These are phyloP conservation scores for Penicillium sp. DNA, from an alignment of 2,329 filamentous ascomycete genomes.

Conservation along the genomic window DNA sequence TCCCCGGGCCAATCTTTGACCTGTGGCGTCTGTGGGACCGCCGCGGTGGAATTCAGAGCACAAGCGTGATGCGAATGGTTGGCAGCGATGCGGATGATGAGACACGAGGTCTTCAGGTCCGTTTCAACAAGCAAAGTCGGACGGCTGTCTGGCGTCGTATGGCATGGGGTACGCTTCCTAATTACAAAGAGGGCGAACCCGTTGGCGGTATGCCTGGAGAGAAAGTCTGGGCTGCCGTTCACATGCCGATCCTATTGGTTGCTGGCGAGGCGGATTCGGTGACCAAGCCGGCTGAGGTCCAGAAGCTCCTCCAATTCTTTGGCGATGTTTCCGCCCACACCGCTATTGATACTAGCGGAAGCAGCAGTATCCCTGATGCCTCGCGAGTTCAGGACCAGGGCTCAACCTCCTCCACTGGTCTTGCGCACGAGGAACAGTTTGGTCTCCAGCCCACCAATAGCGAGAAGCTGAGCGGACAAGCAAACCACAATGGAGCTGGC, in stretches of 20 bases:
- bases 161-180: slow-evolving; percentile 70
- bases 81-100: slow-evolving; percentile 43
- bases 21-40: slow-evolving; percentile 77
- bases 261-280: slow-evolving; percentile 76
- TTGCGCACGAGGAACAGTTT: slow-evolving; percentile 31
- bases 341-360: slow-evolving; percentile 27
- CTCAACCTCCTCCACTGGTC: slow-evolving; percentile 12
- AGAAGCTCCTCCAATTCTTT: slow-evolving; percentile 60
- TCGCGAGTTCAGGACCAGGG: slow-evolving; percentile 30
- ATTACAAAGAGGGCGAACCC: slow-evolving; percentile 52
- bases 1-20: slow-evolving; percentile 71
- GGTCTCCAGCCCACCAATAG: slow-evolving; percentile 25
- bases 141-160: slow-evolving; percentile 83
- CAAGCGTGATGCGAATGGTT: slow-evolving; percentile 75
- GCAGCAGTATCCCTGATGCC: slow-evolving; percentile 34
- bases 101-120: slow-evolving; percentile 46
- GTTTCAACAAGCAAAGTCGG: slow-evolving; percentile 74
- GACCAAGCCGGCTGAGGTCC: slow-evolving; percentile 70
- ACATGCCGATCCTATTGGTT: slow-evolving; percentile 75
- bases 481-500: slow-evolving; percentile 24
- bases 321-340: slow-evolving; percentile 31
- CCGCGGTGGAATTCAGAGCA: slow-evolving; percentile 73
- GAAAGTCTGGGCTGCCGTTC: slow-evolving; percentile 70
- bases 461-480: slow-evolving; percentile 20
- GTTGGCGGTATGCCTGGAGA: slow-evolving; percentile 68